A percentile compares a stretch with the other conserved stretches of the same genome.
These are phyloP conservation scores for Guyanaporus albipodus DNA, from an alignment of 768 basidiomycete genomes.

Conservation along the genomic window DNA sequence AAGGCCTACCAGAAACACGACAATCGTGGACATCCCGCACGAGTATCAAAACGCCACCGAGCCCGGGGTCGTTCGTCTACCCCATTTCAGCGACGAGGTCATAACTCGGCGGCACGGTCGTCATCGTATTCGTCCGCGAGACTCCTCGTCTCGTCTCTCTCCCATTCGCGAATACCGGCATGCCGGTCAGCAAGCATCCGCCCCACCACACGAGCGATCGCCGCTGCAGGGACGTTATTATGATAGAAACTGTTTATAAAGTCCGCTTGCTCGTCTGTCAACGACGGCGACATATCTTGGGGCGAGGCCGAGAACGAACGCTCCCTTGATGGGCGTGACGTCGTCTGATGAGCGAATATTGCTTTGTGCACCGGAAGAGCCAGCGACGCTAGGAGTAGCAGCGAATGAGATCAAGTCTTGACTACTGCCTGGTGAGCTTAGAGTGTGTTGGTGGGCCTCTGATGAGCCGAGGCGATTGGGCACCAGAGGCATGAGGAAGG, in stretches of 20 bases:
- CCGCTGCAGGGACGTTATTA: slow-evolving; percentile 21
- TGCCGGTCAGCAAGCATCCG: slow-evolving; percentile 22
- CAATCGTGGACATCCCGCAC: background rate
- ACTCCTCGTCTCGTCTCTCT: slow-evolving; percentile 20
- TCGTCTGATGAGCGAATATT: slow-evolving; percentile 4
- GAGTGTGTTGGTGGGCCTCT: background rate
- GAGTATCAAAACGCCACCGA: background rate
- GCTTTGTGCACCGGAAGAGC: background rate
- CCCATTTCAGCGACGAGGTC: slow-evolving; percentile 1
- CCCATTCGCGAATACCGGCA: slow-evolving; percentile 19
- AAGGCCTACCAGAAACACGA: background rate
- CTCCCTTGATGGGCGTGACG: background rate
- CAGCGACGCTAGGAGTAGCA: background rate
- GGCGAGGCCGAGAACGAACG: background rate
- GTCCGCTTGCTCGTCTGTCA: slow-evolving; percentile 26
- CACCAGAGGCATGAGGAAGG: background rate
- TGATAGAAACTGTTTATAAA: slow-evolving; percentile 21
- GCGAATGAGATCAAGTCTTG: slow-evolving; percentile 8
- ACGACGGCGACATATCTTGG: slow-evolving; percentile 6
- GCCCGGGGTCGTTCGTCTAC: background rate
- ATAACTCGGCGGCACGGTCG: slow-evolving; percentile 15
- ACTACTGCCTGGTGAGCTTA: background rate
- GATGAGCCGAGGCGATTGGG: slow-evolving; percentile 9
- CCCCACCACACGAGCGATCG: slow-evolving; percentile 22
- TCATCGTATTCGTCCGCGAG: slow-evolving; percentile 13